These are phyloP conservation scores for Colletotrichum lupini DNA, from an alignment of 2,329 filamentous ascomycete genomes.

Conservation along the genomic window DNA sequence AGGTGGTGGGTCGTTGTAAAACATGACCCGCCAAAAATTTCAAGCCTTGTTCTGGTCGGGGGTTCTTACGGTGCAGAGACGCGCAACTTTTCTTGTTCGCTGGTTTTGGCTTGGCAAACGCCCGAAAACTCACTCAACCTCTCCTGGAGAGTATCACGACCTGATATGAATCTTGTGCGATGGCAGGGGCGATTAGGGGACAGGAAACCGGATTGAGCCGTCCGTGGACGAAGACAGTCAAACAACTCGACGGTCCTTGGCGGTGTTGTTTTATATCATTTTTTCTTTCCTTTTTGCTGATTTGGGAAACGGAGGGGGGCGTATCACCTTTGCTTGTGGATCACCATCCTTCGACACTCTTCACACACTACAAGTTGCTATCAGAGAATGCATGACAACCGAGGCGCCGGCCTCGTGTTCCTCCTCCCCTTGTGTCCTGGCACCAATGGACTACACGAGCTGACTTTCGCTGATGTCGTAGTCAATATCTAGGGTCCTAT, in stretches of 20 bases:
- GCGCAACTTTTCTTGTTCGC: conserved; percentile 31
- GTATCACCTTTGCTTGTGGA: conserved; percentile 36
- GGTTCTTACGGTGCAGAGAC: conserved; percentile 12
- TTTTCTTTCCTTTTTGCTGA: conserved; percentile 22
- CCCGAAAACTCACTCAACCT: conserved; percentile 36
- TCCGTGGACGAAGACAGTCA: conserved; percentile 13
- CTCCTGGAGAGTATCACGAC: conserved; percentile 37
- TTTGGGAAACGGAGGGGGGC: conserved; percentile 26
- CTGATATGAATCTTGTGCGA: conserved; percentile 37
- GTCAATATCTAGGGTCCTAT: conserved; percentile 32
- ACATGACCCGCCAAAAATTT: conserved; percentile 27
- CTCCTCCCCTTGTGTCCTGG: not conserved
- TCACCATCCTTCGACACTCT: conserved; percentile 34
- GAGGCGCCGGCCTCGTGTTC: conserved; percentile 13
- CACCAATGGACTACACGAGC: not conserved
- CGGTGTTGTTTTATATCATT: conserved; percentile 29
- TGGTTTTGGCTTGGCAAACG: conserved; percentile 34
- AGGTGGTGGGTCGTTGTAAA: conserved; percentile 37
- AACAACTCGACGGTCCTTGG: not conserved
- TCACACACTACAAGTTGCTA: conserved; percentile 31
- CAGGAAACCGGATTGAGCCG: conserved; percentile 33
- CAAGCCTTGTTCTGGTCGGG: conserved; percentile 35
- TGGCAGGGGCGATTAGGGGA: conserved; percentile 32
- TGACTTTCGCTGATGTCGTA: not conserved
- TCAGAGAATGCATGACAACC: conserved; percentile 35